Conservation (phyloP, 139 green algal genomes). For the Medakamo hakoo region DNA sequence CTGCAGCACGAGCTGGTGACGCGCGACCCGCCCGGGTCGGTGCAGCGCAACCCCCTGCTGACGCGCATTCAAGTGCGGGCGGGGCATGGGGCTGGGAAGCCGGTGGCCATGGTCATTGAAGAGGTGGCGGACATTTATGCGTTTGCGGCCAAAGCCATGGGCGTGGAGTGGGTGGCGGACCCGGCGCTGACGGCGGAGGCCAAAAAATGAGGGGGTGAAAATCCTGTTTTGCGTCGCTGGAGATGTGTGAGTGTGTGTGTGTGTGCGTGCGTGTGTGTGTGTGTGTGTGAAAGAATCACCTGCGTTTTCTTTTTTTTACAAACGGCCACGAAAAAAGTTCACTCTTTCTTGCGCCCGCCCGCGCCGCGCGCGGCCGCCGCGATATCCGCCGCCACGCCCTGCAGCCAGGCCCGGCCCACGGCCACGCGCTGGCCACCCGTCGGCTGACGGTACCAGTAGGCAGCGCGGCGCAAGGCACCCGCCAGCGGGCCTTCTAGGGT, state of each 20-base stretch:
- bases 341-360: background rate
- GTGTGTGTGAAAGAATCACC: too few species aligned
- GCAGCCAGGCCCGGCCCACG: slow-evolving; percentile 41
- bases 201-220: background rate
- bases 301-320: background rate
- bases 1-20: slow-evolving; percentile 56
- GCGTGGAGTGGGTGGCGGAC: slow-evolving; percentile 7
- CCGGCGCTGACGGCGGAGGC: too few species aligned
- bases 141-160: slow-evolving; percentile 18
- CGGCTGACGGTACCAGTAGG: slow-evolving; percentile 86
- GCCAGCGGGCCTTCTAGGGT: slow-evolving; percentile 71
- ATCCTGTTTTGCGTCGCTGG: background rate
- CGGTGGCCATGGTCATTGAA: slow-evolving; percentile 48
- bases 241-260: too few species aligned
- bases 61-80: slow-evolving; percentile 57
- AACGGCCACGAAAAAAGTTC: background rate
- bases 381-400: too few species aligned
- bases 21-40: background rate
- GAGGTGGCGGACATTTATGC: slow-evolving; percentile 34
- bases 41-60: slow-evolving; percentile 74
- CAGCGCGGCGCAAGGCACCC: slow-evolving; percentile 46
- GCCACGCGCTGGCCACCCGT: slow-evolving; percentile 68
- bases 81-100: slow-evolving; percentile 78
- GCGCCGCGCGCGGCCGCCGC: background rate
- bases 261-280: too few species aligned